These are phyloP conservation scores for Sporothrix pallida DNA, from an alignment of 2,329 filamentous ascomycete species.

Conservation along the genomic window DNA sequence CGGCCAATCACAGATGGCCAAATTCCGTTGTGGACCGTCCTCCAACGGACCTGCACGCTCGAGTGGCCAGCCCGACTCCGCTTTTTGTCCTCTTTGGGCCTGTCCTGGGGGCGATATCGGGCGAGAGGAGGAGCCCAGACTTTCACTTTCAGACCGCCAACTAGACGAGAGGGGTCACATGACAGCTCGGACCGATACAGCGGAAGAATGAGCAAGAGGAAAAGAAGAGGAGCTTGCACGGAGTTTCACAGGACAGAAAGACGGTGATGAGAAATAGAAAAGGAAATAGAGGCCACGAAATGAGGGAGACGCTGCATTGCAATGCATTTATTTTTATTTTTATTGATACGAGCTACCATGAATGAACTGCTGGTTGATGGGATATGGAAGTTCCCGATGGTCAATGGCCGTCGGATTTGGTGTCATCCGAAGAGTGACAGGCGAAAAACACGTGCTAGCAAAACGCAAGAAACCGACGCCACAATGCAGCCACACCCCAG, in stretches of 20 bases:
- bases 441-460: neutral
- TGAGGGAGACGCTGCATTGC: no score
- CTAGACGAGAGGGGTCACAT: neutral
- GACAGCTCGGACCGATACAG: neutral
- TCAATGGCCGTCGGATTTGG: no score
- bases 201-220: no score
- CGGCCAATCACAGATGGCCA: neutral
- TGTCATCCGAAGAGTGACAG: neutral
- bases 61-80: slow-evolving; percentile 24
- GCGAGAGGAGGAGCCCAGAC: neutral
- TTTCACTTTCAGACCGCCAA: no score
- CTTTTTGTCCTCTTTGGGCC: neutral
- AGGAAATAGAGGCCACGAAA: no score
- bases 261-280: no score
- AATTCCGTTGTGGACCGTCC: neutral
- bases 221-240: no score
- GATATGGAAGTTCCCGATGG: no score
- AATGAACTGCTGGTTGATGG: neutral
- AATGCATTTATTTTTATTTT: no score
- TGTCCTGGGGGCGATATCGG: slow-evolving; percentile 28
- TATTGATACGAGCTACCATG: no score
- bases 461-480: neutral
- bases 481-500: neutral
- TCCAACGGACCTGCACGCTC: neutral
- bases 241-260: no score